A percentile compares a stretch with the other conserved stretches of the same genome.
These are phyloP conservation scores for Seiridium unicorne DNA, from an alignment of 2,329 filamentous ascomycete genomes.

Conservation along the genomic window DNA sequence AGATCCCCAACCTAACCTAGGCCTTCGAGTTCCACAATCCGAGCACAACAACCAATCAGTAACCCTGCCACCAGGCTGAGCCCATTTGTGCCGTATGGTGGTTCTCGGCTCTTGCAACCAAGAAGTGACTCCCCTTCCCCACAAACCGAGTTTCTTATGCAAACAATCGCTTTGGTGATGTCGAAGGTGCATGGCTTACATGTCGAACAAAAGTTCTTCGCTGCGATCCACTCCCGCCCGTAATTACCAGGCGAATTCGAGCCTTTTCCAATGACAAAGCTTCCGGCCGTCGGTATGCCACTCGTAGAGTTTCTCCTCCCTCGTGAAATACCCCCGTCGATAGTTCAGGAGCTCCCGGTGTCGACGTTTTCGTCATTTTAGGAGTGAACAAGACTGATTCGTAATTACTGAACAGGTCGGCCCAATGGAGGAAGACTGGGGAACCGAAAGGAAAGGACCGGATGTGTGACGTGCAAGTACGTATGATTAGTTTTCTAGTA, in stretches of 20 bases:
- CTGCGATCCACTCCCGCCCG: too few species aligned
- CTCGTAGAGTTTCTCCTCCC: too few species aligned
- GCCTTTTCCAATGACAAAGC: too few species aligned
- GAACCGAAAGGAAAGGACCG: constrained; percentile 2
- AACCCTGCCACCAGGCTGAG: background rate
- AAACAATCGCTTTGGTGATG: too few species aligned
- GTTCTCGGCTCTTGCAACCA: background rate
- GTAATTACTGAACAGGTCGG: background rate
- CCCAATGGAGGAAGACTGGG: constrained; percentile 1
- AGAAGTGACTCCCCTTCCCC: background rate
- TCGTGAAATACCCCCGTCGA: too few species aligned
- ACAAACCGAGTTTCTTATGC: too few species aligned
- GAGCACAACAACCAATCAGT: background rate
- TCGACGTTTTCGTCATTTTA: background rate
- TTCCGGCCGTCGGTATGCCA: too few species aligned
- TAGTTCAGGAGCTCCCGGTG: background rate
- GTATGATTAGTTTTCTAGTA: background rate
- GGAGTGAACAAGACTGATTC: background rate
- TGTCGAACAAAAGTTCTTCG: too few species aligned
- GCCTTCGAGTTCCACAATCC: background rate
- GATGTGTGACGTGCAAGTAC: constrained; percentile 5
- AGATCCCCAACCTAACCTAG: too few species aligned
- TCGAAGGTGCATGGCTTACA: too few species aligned
- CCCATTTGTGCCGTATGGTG: background rate
- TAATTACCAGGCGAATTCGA: too few species aligned